Evolutionary conservation across 345 rosid genomes (phyloP).

Genomic region (Erodium maritimum): DNA sequence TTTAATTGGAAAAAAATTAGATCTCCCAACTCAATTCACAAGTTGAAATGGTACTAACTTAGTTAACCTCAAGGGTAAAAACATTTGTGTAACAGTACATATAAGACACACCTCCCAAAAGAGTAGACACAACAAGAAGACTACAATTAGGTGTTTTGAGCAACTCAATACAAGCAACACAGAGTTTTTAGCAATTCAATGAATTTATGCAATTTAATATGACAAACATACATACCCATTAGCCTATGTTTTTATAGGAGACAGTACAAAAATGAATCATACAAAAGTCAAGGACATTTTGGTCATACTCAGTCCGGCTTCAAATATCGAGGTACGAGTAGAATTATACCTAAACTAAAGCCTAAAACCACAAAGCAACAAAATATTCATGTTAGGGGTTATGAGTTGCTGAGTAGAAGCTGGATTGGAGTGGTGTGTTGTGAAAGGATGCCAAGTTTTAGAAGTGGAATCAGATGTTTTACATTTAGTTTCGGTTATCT

Average conservation of each 20-base stretch:
- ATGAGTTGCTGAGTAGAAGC: too few species aligned
- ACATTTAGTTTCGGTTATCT: too few species aligned
- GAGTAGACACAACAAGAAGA: conserved; percentile 12
- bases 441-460: too few species aligned
- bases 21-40: too few species aligned
- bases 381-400: too few species aligned
- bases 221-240: background rate
- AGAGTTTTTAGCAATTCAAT: conserved; percentile 19
- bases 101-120: conserved; percentile 25
- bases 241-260: background rate
- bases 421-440: too few species aligned
- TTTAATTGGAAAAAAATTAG: too few species aligned
- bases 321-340: background rate
- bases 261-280: background rate
- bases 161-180: conserved; percentile 14
- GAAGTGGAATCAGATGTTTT: too few species aligned
- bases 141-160: conserved; percentile 31
- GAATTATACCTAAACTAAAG: background rate
- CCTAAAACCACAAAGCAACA: background rate
- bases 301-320: background rate
- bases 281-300: background rate
- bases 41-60: too few species aligned
- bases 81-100: background rate
- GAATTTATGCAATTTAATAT: conserved; percentile 10
- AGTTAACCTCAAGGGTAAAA: background rate